Evolutionary conservation across 208 protist species (phyloP).

Genomic region (Leishmania braziliensis): DNA sequence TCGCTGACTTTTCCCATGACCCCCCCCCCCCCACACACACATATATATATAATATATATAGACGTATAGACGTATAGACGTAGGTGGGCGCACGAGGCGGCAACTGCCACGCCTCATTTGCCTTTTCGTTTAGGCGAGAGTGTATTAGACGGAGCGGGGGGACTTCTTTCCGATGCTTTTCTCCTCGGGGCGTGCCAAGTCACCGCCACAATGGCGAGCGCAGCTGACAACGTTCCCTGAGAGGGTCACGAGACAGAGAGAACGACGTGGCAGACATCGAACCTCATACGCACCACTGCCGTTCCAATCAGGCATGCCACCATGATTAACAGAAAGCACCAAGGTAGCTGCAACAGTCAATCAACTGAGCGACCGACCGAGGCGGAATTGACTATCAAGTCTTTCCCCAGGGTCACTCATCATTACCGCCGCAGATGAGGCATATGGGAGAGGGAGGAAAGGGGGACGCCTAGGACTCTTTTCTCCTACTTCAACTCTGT

Average conservation of each 20-base stretch:
- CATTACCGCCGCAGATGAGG: background rate
- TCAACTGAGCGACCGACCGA: background rate
- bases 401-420: background rate
- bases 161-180: background rate
- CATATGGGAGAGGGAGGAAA: background rate
- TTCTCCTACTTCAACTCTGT: background rate
- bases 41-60: background rate
- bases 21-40: no score
- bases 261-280: background rate
- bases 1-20: background rate
- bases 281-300: background rate
- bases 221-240: background rate
- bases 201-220: background rate
- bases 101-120: background rate
- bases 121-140: background rate
- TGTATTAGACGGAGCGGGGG: background rate
- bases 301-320: background rate
- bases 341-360: background rate
- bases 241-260: background rate
- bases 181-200: background rate
- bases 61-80: constrained; percentile 8
- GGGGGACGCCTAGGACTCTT: background rate
- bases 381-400: background rate
- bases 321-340: background rate
- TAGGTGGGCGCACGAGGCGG: background rate